Evolutionary conservation across 306 rosid genomes (phyloP).

Genomic region (Luffa aegyptiaca): DNA sequence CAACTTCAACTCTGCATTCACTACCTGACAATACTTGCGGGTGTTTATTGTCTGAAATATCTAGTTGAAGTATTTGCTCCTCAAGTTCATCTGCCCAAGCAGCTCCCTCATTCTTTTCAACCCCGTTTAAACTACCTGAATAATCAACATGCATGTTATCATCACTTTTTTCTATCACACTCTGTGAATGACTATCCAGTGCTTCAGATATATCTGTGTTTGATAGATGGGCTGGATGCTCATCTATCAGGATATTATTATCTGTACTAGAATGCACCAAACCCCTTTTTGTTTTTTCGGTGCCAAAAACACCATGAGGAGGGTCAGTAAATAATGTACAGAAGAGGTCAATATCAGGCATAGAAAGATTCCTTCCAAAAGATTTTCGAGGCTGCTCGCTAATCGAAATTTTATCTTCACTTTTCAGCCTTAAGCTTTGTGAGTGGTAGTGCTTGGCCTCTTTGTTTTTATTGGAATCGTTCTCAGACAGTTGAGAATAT

Average conservation of each 20-base stretch:
- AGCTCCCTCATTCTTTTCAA: constrained; percentile 12
- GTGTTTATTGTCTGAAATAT: constrained; percentile 17
- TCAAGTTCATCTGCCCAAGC: constrained; percentile 9
- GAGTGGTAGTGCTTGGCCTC: constrained; percentile 30
- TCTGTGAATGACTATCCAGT: constrained; percentile 21
- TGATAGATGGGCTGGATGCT: constrained; percentile 22
- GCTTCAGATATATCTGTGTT: constrained; percentile 14
- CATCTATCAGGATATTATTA: constrained; percentile 17
- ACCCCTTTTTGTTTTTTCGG: constrained; percentile 23
- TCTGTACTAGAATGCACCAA: constrained; percentile 5
- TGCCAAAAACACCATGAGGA: constrained; percentile 26
- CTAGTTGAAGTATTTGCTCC: constrained; percentile 16
- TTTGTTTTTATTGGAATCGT: constrained; percentile 30
- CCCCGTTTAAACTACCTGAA: constrained; percentile 4
- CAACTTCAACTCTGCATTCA: background rate
- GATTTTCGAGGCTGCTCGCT: constrained; percentile 27
- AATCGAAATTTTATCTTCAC: constrained; percentile 37
- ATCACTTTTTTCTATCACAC: constrained; percentile 13
- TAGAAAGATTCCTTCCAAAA: constrained; percentile 59
- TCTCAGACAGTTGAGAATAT: constrained; percentile 60
- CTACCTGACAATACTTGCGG: constrained; percentile 18
- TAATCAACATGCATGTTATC: background rate
- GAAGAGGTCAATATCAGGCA: constrained; percentile 57
- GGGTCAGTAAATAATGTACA: constrained; percentile 51
- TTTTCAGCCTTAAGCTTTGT: constrained; percentile 46